Evolutionary conservation across 495 filamentous ascomycete genomes (phyloP).

Genomic region (Antarctomyces pellizariae): DNA sequence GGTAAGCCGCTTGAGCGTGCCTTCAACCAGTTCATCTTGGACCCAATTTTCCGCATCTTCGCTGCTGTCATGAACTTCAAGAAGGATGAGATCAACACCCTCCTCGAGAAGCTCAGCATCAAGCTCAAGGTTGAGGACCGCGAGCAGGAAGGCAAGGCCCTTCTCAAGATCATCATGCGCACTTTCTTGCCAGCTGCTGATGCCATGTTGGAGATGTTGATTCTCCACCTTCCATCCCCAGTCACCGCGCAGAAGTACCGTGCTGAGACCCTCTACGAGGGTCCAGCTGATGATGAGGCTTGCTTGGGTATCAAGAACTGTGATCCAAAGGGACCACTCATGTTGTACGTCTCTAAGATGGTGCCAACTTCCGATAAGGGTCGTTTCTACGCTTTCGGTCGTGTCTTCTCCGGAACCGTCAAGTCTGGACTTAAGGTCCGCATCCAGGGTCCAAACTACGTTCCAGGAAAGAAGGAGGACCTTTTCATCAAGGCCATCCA

Average conservation of each 20-base stretch:
- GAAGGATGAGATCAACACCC: conserved; percentile 67
- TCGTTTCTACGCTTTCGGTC: conserved; percentile 99
- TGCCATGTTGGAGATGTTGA: conserved; percentile 99
- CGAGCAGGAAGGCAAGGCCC: conserved; percentile 84
- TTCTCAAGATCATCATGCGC: conserved; percentile 94
- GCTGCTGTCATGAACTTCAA: conserved; percentile 89
- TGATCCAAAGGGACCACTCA: conserved; percentile 90
- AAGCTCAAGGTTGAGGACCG: conserved; percentile 70
- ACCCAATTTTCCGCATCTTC: conserved; percentile 99
- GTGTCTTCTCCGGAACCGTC: conserved; percentile 98
- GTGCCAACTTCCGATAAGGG: conserved; percentile 98
- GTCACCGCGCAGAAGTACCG: conserved; percentile 95
- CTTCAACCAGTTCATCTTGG: conserved; percentile 96
- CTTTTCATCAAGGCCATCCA: conserved; percentile 99
- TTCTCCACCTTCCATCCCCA: conserved; percentile 93
- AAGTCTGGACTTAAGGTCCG: conserved; percentile 96
- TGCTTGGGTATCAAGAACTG: conserved; percentile 94
- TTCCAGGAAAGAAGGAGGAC: conserved; percentile 93
- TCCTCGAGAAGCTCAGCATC: conserved; percentile 82
- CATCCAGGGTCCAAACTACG: conserved; percentile 99
- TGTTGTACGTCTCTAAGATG: conserved; percentile 99
- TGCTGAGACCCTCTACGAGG: conserved; percentile 96
- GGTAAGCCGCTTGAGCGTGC: conserved; percentile 85
- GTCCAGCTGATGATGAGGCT: conserved; percentile 74
- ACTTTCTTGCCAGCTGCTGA: conserved; percentile 97